Evolutionary conservation across 1,139 yeast species (phyloP).

Genomic region (Hyphopichia burtonii): DNA sequence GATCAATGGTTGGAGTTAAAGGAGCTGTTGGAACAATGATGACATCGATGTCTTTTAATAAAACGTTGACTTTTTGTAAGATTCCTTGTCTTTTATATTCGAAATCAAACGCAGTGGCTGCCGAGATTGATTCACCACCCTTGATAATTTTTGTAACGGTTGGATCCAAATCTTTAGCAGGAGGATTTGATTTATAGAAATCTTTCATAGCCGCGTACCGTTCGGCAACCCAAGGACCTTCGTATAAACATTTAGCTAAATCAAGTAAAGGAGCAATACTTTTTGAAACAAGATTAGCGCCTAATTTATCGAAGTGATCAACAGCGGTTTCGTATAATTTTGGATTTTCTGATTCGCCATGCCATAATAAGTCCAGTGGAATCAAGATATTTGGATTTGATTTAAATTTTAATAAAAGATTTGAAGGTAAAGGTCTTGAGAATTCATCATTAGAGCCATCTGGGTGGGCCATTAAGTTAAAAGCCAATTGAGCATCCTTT

Average conservation of each 20-base stretch:
- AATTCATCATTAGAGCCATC: slow-evolving; percentile 78
- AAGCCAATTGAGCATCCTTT: slow-evolving; percentile 77
- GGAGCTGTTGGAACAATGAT: slow-evolving; percentile 93
- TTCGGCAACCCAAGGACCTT: slow-evolving; percentile 99
- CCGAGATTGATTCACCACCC: slow-evolving; percentile 74
- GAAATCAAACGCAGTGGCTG: slow-evolving; percentile 77
- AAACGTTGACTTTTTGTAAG: slow-evolving; percentile 57
- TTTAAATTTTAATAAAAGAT: slow-evolving; percentile 61
- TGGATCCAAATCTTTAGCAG: slow-evolving; percentile 71
- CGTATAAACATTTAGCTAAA: slow-evolving; percentile 86
- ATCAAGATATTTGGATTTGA: slow-evolving; percentile 67
- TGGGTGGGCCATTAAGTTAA: slow-evolving; percentile 65
- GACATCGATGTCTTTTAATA: slow-evolving; percentile 65
- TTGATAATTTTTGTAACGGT: slow-evolving; percentile 75
- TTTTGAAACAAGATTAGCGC: slow-evolving; percentile 53
- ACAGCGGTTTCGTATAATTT: slow-evolving; percentile 63
- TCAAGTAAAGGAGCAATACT: slow-evolving; percentile 76
- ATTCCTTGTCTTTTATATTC: slow-evolving; percentile 83
- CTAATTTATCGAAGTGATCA: slow-evolving; percentile 54
- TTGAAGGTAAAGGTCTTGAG: slow-evolving; percentile 69
- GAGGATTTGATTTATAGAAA: slow-evolving; percentile 73
- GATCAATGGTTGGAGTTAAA: slow-evolving; percentile 75
- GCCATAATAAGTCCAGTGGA: slow-evolving; percentile 75
- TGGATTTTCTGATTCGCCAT: slow-evolving; percentile 76
- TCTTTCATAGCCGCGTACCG: slow-evolving; percentile 81